Evolutionary conservation across 2,329 filamentous ascomycete species (phyloP), one percentile per base, ranked within the genome.

Genomic region (Fusarium goolgardi): DNA sequence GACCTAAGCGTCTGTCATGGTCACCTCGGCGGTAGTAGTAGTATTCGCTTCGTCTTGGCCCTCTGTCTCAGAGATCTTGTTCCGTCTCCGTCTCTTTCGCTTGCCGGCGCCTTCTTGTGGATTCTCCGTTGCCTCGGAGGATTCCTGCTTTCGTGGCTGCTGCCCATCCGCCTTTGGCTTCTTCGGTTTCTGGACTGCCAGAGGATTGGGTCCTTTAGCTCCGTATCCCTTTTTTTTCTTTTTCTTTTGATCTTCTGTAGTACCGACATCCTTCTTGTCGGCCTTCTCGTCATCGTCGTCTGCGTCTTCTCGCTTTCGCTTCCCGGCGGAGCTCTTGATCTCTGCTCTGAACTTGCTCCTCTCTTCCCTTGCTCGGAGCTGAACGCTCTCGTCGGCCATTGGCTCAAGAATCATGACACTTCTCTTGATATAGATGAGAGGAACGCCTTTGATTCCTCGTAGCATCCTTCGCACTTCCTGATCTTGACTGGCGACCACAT

Each of bases 401-500:
- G 91, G 91, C 78, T 92, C 88, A 51, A 83, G 74, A 46, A 83
- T 82, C 87, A 95, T 92, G 55, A 96, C 91, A 64, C 90, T 92
- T 57, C 91, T 84, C 68, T 89, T 89, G 69, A 95, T 91, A 76
- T 95, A 95, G 46, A 96, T 86, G 64, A 95, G 77, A 21, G 92
- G 92, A 49, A 93, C 90, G 21, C 91, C 92, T 25, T 87, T 84
- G 21, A 94, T 84, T n/a, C 79, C 80, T 51, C 91, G 85, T 81
- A 95, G 84, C 69, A 82, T 81, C 46, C 84, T 83, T 69, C 92
- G 82, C 45, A 92, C 84, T 41, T 88, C 86, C 25, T 83, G 78
- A 67, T 91, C 90, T 78, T 95, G 92, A 65, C 87, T 90, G 11
- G 92, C 92, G 21, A 95, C 89, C 15, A 93, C 87, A 75, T 95